Percentiles rank a stretch among this genome's conserved stretches.
phyloP scores from a whole-genome alignment of 2,329 filamentous ascomycete species.

The Zalaria obscura region DNA sequence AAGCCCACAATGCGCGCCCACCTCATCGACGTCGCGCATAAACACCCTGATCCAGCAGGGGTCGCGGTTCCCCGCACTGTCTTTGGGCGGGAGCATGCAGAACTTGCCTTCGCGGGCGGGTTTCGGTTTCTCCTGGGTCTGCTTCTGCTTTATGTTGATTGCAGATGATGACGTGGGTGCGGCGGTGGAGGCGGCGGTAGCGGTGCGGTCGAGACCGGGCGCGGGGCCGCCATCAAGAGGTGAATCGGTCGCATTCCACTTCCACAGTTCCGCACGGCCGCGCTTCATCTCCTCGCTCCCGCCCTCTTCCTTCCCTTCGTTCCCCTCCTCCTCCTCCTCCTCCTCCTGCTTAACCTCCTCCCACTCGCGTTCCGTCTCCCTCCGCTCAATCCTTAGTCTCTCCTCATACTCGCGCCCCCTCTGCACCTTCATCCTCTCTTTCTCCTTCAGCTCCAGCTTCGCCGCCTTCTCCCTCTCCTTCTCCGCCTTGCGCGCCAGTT shows the following conservation, averaged over 20 bases:
- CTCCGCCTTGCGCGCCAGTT: conserved; percentile 13
- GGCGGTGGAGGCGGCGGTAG: no score
- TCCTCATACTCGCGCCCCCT: conserved; percentile 5
- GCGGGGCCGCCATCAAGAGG: no score
- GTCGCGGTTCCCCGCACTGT: conserved; percentile 45
- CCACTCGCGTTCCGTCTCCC: conserved; percentile 4
- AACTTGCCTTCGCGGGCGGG: conserved; percentile 56
- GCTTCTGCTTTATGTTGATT: no score
- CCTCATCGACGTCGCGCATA: conserved; percentile 75
- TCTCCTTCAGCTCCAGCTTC: conserved; percentile 17
- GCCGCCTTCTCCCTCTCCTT: conserved; percentile 20
- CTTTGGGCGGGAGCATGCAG: conserved; percentile 53
- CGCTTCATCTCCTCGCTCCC: not conserved
- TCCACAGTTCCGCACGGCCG: no score
- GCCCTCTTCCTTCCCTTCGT: not conserved
- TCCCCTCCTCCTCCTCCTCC: not conserved
- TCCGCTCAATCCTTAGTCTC: not conserved
- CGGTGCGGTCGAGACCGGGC: no score
- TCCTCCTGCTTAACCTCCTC: not conserved
- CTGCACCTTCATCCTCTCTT: conserved; percentile 14
- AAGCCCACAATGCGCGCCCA: conserved; percentile 69
- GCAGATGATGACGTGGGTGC: no score
- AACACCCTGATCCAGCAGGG: conserved; percentile 63
- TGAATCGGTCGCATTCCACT: no score
- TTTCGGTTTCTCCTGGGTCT: conserved; percentile 8